Evolutionary conservation across 352 stramenopile species (phyloP).

Genomic region (Pythium myriotylum): DNA sequence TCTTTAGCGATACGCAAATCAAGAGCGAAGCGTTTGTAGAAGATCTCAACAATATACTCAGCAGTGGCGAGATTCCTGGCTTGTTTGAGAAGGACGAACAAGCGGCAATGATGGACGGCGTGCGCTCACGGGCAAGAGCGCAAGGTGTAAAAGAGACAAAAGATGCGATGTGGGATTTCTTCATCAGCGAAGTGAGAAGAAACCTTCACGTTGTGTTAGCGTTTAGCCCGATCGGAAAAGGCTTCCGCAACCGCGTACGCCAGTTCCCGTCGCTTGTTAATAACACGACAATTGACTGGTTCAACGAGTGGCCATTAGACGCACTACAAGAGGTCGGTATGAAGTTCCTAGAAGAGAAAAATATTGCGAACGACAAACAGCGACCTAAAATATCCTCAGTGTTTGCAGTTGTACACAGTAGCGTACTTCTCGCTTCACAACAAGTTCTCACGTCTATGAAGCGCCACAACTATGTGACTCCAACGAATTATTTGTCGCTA

Average conservation of each 20-base stretch:
- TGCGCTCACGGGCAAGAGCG: constrained; percentile 63
- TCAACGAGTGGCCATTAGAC: constrained; percentile 92
- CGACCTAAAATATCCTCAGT: constrained; percentile 84
- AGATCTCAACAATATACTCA: constrained; percentile 94
- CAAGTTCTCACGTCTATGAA: constrained; percentile 91
- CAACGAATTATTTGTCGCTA: constrained; percentile 93
- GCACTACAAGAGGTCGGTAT: constrained; percentile 92
- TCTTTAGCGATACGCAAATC: constrained; percentile 95
- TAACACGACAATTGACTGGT: constrained; percentile 95
- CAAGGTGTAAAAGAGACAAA: constrained; percentile 89
- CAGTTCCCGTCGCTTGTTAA: constrained; percentile 94
- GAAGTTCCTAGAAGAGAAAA: constrained; percentile 92
- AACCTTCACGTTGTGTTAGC: constrained; percentile 94
- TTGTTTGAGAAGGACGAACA: constrained; percentile 94
- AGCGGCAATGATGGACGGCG: constrained; percentile 78
- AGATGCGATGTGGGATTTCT: constrained; percentile 92
- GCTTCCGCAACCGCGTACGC: constrained; percentile 80
- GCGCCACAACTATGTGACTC: constrained; percentile 94
- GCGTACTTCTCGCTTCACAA: constrained; percentile 77
- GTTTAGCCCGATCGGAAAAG: constrained; percentile 92
- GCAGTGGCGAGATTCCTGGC: constrained; percentile 90
- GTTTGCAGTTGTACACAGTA: constrained; percentile 90
- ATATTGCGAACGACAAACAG: constrained; percentile 69
- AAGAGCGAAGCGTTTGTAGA: constrained; percentile 94
- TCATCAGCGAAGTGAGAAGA: constrained; percentile 89